Evolutionary conservation across 2,329 filamentous ascomycete genomes (phyloP).

Genomic region (Alternaria triticina): DNA sequence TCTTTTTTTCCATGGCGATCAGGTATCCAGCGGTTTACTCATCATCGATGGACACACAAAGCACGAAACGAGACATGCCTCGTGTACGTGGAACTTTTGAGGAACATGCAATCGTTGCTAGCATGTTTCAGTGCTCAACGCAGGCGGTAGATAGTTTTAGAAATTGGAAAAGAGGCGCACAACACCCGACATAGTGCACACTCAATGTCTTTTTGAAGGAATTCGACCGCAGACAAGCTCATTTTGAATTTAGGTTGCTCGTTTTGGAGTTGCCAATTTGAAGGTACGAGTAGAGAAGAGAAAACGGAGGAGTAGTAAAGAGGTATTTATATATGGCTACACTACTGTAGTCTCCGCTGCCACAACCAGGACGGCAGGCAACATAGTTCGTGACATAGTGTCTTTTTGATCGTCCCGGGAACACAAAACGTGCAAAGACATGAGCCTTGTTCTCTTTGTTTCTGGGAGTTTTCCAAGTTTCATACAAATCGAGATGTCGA

Average conservation of each 20-base stretch:
- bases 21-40: no score
- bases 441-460: background rate
- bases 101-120: no score
- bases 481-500: background rate
- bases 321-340: background rate
- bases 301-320: background rate
- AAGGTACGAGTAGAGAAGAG: background rate
- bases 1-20: no score
- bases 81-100: no score
- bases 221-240: no score
- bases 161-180: background rate
- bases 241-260: no score
- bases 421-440: background rate
- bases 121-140: no score
- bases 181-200: no score
- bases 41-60: no score
- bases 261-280: background rate
- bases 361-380: background rate
- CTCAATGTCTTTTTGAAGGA: no score
- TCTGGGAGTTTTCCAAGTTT: background rate
- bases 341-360: background rate
- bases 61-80: no score
- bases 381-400: background rate
- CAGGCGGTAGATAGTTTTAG: background rate
- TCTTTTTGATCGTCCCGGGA: background rate